Base-by-base conservation (phyloP, 352 stramenopile genomes). In the Phytophthora fragariaefolia region DNA sequence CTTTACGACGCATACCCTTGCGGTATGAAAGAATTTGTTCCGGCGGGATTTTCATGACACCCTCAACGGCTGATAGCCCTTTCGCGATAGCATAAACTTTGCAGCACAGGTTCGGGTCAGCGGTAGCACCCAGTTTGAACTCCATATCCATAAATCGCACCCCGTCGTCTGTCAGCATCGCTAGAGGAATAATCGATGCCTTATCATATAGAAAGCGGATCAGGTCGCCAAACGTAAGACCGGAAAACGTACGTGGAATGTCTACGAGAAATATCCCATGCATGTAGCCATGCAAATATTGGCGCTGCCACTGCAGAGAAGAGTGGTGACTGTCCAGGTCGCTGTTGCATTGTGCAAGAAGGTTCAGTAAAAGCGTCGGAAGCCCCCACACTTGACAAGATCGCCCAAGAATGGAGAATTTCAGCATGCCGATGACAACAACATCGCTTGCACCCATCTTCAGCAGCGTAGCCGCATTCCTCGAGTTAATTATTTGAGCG, bases 131-230 rank as follows among this genome's bases (percentile, higher is more conserved):
- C 6, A 94, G 63, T 57, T 94, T 94, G 64, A 92, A 94, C 12
- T 91, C 82, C 68, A 89, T 83, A 46, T 92, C 84, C 10, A 91
- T 77, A 23, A 92, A 86, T 42, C 87, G 74, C 13, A 90, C 83
- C 9, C 82, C 79, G 38, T 83, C 74, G 17, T 89, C 82, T 0
- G 81, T 89, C 0, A 92, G 73, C 70, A 94, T 82, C 0, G 83
- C 86, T 7, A 94, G 28, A 3, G 79, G 80, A 13, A 94, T 84
- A 5, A 94, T 76, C 0, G 79, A 73, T 18, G 74, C 75, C 23
- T 92, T 91, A 22, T 94, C 84, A 65, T 90, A 94, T 10, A 94
- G 56, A 54, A 94, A 94, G 13, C 81, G 82, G 30, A 90, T 88
- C 48, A 94, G 73, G 52, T 94, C 83, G 10, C 83, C 82, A 51